phyloP scores from a whole-genome alignment of 768 basidiomycete genomes.

The Ramaria sp. region DNA sequence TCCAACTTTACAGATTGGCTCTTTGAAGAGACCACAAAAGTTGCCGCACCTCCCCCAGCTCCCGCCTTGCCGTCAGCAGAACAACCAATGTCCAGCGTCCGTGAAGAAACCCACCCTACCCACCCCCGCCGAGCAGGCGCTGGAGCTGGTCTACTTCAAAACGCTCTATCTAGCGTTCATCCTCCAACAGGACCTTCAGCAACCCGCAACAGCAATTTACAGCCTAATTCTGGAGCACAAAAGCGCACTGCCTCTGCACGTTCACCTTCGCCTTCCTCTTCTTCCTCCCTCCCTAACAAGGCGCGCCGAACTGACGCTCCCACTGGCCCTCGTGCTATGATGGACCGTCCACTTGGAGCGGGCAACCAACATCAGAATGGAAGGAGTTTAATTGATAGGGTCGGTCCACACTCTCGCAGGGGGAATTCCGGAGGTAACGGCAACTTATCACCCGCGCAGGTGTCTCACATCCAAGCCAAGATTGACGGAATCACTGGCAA shows the following conservation, averaged over 20 bases:
- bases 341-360: constrained; percentile 15
- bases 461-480: constrained; percentile 51
- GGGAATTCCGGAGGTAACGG: constrained; percentile 24
- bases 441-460: constrained; percentile 17
- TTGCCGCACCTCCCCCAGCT: constrained; percentile 24
- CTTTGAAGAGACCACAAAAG: constrained; percentile 69
- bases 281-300: constrained; percentile 38
- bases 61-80: background rate
- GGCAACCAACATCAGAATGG: constrained; percentile 19
- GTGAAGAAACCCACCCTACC: background rate
- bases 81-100: background rate
- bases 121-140: background rate
- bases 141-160: constrained; percentile 3
- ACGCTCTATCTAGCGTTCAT: constrained; percentile 4
- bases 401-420: constrained; percentile 32
- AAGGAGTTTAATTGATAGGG: constrained; percentile 70
- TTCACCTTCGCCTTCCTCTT: constrained; percentile 46
- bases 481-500: constrained; percentile 60
- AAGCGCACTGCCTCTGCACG: constrained; percentile 58
- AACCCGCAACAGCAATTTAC: background rate
- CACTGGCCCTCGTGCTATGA: constrained; percentile 80
- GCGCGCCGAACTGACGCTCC: constrained; percentile 50
- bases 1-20: constrained; percentile 82
- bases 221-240: constrained; percentile 34
- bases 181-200: constrained; percentile 8